Base-by-base conservation (phyloP, 2,329 filamentous ascomycete genomes). In the Aureobasidium sp. region DNA sequence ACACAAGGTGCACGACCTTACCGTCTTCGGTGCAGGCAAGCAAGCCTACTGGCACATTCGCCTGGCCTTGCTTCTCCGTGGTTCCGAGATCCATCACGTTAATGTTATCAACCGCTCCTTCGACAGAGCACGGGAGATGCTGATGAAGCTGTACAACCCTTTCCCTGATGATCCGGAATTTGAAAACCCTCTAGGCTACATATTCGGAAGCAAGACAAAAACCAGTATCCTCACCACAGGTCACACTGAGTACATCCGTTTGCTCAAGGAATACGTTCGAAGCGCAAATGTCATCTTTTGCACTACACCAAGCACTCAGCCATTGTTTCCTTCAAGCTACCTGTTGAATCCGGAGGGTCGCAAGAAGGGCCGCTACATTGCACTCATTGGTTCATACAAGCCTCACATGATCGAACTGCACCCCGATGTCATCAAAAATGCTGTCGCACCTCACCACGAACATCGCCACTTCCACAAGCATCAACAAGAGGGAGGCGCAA, bases 21-120 rank as follows among this genome's bases (percentile, higher is more conserved):
- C 88, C 15, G 87, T 96, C 59, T 97, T 97, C 72, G 93, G 93
- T 29, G 87, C 88, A 37, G 93, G 93, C 49, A 86, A 88, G 67
- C 92, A 97, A 77, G 93, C 93, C 13, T 96, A 93, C 77, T 97
- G 92, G 92, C 93, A 97, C 72, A 85, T 96, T 47, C 87, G 91
- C 0, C 82, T 97, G 5, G 87, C 92, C 0, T 81, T 97, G 11
- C 81, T 93, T 65, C 80, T 94, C 54, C 87, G 83, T 1, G 79
- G 80, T 0, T 69, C 77, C 49, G 89, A 90, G 25, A 87, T 96
- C 67, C 86, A 87, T 68, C 84, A 88, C 63, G 83, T 97, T 52
- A 87, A 93, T 75, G 87, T 97, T 69, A 86, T 96, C 71, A 95
- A 92, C 69, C 86, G 89, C 37, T 79, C 81, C 59, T 90, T 89